Percentiles rank a stretch among this genome's conserved stretches.
These are phyloP conservation scores for Larix sibirica DNA, from an alignment of 83 land plant species.

Conservation along the genomic window DNA sequence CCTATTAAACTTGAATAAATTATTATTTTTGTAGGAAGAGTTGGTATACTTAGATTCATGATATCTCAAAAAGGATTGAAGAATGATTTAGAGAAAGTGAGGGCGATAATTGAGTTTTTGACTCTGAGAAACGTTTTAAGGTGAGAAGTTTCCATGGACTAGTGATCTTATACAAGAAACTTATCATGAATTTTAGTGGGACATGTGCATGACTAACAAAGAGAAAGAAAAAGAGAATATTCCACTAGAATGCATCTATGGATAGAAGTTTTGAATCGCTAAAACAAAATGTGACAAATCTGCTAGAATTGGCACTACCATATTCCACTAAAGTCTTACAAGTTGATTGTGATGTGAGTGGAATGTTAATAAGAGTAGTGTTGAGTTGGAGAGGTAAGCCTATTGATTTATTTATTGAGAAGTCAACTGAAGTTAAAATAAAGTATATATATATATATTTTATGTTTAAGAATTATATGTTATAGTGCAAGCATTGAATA, in stretches of 20 bases:
- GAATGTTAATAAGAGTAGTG: background rate
- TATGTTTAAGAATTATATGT: conserved; percentile 15
- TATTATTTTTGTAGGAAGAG: too few relatives aligned
- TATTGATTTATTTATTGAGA: conserved; percentile 4
- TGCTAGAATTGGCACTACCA: background rate
- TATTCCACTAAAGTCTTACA: background rate
- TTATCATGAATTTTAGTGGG: background rate
- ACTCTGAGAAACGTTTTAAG: too few relatives aligned
- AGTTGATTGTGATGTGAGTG: background rate
- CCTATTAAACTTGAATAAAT: too few relatives aligned
- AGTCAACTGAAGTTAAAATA: background rate
- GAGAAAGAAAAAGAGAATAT: background rate
- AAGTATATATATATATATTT: background rate
- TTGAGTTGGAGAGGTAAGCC: background rate
- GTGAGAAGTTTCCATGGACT: background rate
- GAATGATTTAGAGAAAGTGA: too few relatives aligned
- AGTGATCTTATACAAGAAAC: background rate
- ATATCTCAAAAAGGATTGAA: too few relatives aligned
- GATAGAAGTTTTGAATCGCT: background rate
- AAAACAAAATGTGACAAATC: background rate
- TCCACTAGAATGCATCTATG: background rate
- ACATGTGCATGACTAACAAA: background rate
- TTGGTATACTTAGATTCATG: too few relatives aligned
- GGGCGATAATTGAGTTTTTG: too few relatives aligned
- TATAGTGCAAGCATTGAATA: background rate